Percentiles rank a stretch among this genome's conserved stretches.
Evolutionary conservation across 202 grass and related monocot genomes (phyloP).

Genomic region (Panicum virgatum): DNA sequence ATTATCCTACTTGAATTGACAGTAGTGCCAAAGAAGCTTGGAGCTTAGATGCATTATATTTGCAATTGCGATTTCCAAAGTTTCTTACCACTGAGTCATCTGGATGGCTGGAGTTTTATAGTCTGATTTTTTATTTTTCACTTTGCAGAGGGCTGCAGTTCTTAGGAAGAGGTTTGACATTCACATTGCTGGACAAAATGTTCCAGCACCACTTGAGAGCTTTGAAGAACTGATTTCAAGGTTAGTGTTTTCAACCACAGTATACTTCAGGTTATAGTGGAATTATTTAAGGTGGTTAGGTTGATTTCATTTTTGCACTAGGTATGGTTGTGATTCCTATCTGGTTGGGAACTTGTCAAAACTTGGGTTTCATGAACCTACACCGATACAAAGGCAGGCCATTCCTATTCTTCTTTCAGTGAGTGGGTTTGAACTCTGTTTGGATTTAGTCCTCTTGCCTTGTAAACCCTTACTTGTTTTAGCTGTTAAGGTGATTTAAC

Average conservation of each 20-base stretch:
- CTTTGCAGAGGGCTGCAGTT: constrained; percentile 64
- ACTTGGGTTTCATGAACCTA: constrained; percentile 83
- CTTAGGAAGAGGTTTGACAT: constrained; percentile 74
- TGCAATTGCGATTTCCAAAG: neutral
- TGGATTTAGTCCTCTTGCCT: neutral
- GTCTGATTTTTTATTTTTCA: neutral
- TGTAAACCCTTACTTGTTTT: neutral
- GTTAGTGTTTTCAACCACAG: constrained; percentile 32
- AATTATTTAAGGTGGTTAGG: neutral
- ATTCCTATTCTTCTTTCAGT: constrained; percentile 90
- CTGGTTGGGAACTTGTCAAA: constrained; percentile 63
- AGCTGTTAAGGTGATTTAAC: neutral
- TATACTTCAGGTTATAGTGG: neutral
- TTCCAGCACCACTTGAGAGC: constrained; percentile 71
- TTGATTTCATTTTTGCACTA: constrained; percentile 36
- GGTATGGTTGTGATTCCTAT: constrained; percentile 79
- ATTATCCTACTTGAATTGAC: constrained; percentile 2
- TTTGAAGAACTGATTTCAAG: constrained; percentile 79
- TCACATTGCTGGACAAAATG: constrained; percentile 81
- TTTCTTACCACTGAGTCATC: neutral
- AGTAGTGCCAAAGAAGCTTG: neutral
- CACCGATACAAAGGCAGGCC: constrained; percentile 93
- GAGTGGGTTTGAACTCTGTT: constrained; percentile 40
- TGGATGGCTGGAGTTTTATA: neutral
- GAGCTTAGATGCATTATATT: neutral